Percentiles rank a stretch among this genome's conserved stretches.
phyloP scores from a whole-genome alignment of 345 rosid genomes.

The Gossypium turneri region DNA sequence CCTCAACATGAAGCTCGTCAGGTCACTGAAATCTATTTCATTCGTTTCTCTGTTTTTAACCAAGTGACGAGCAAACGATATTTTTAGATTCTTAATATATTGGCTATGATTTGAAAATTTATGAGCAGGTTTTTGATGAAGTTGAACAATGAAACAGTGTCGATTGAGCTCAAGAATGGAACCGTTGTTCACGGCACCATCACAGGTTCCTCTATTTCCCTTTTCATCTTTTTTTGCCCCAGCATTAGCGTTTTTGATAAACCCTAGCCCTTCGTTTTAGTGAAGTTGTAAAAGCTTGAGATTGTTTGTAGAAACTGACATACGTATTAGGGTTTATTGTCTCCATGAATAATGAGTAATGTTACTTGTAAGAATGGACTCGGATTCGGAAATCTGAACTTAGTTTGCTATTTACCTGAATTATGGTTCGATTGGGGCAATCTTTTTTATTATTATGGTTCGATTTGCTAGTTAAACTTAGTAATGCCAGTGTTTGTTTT shows the following conservation, averaged over 20 bases:
- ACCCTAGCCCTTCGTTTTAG: conserved; percentile 14
- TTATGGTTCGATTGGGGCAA: neutral
- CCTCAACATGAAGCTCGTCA: conserved; percentile 43
- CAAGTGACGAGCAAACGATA: neutral
- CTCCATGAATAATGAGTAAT: neutral
- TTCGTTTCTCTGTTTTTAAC: neutral
- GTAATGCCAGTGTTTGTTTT: too few relatives aligned
- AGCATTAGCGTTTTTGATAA: conserved; percentile 27
- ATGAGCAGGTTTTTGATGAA: conserved; percentile 87
- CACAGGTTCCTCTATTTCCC: conserved; percentile 53
- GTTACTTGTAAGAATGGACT: neutral
- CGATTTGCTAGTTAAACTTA: too few relatives aligned
- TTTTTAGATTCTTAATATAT: neutral
- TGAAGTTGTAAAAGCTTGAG: neutral
- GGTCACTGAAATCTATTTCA: conserved; percentile 20
- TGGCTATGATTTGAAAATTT: conserved; percentile 12
- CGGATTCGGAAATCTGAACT: neutral
- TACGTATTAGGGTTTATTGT: neutral
- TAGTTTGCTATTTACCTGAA: neutral
- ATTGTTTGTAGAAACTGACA: neutral
- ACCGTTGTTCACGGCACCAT: conserved; percentile 93
- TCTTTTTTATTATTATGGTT: too few relatives aligned
- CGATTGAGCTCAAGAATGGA: conserved; percentile 95
- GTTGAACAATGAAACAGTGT: conserved; percentile 91
- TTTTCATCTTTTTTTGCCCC: neutral